phyloP scores from a whole-genome alignment of 1,139 yeast species.

The Pneumocystis jirovecii region DNA sequence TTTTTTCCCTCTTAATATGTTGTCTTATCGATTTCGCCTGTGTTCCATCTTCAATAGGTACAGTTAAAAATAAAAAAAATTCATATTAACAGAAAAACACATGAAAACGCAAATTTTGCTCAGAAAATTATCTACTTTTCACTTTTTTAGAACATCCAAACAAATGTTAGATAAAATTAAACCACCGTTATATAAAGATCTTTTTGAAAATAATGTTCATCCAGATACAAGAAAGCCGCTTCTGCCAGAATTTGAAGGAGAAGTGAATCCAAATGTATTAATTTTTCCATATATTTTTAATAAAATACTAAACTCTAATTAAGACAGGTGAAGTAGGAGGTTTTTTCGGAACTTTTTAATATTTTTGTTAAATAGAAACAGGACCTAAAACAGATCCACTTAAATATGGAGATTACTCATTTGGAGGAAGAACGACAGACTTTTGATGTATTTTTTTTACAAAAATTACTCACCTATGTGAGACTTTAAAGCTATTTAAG shows the following conservation, averaged over 20 bases:
- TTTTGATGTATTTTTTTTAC: conserved; percentile 31
- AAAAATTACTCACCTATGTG: neutral
- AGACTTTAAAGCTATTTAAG: neutral
- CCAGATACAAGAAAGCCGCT: conserved; percentile 53
- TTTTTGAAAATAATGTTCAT: conserved; percentile 27
- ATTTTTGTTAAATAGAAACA: neutral
- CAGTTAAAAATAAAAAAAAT: neutral
- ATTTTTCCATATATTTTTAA: neutral
- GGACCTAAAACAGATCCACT: conserved; percentile 97
- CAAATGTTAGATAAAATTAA: neutral
- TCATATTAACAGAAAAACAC: neutral
- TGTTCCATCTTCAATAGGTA: neutral
- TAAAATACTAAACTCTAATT: neutral
- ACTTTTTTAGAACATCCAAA: neutral
- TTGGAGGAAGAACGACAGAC: conserved; percentile 91
- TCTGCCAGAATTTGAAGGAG: conserved; percentile 92
- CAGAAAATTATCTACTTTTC: neutral
- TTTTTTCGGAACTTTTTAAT: neutral
- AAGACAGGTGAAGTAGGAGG: conserved; percentile 68
- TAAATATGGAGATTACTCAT: conserved; percentile 85
- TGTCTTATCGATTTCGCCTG: neutral
- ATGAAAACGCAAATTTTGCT: neutral
- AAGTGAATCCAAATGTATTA: conserved; percentile 48
- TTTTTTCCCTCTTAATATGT: too few species aligned
- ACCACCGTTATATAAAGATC: neutral